Conservation (phyloP, 2,329 filamentous ascomycete species). For the Fusarium bulbicola region DNA sequence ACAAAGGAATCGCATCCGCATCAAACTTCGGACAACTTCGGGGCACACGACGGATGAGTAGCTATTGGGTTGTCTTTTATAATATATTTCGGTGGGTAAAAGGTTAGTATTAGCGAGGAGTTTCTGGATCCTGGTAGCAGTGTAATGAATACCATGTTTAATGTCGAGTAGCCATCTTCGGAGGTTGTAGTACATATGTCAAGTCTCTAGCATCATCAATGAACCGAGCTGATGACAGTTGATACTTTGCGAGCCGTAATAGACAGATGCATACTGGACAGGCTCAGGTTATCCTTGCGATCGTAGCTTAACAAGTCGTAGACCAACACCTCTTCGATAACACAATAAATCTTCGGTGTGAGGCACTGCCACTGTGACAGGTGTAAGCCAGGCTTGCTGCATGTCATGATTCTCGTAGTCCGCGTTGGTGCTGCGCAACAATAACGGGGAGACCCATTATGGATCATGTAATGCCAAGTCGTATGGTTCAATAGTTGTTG, state of each 20-base stretch:
- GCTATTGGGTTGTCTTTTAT: neutral
- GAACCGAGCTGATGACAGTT: no score
- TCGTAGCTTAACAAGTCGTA: no score
- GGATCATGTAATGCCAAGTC: no score
- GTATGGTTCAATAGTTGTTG: accelerated
- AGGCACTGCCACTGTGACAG: neutral
- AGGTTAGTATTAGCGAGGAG: conserved; percentile 30
- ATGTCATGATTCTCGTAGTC: neutral
- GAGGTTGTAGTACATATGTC: neutral
- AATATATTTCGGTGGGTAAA: neutral
- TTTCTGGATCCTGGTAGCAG: conserved; percentile 22
- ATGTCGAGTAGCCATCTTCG: neutral
- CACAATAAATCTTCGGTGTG: neutral
- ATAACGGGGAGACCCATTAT: neutral
- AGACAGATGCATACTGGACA: neutral
- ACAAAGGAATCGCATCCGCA: conserved; percentile 11
- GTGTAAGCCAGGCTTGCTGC: neutral
- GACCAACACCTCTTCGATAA: neutral
- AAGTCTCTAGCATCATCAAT: neutral
- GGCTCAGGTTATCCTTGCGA: neutral
- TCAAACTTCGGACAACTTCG: conserved; percentile 1
- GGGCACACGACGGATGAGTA: neutral
- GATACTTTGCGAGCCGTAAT: neutral
- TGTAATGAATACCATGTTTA: conserved; percentile 3
- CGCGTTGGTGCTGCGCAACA: neutral